phyloP scores from a whole-genome alignment of 495 filamentous ascomycete species.

The Tuber melanosporum region DNA sequence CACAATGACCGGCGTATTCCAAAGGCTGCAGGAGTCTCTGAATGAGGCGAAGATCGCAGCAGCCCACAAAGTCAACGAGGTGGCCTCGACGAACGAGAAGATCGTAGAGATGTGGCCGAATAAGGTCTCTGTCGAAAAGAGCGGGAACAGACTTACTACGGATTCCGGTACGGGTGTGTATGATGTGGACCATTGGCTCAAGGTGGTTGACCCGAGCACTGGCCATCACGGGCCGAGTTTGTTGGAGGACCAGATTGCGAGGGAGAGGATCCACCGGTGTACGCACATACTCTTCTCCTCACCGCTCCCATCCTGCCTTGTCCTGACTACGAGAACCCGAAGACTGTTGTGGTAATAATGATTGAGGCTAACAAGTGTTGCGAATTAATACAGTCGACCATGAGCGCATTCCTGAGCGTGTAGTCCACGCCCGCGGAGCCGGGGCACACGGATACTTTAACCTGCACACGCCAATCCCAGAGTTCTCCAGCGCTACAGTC shows the following conservation, averaged over 20 bases:
- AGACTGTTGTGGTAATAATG: not conserved
- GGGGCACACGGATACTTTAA: conserved; percentile 82
- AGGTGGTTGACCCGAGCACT: conserved; percentile 51
- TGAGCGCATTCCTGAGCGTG: conserved; percentile 80
- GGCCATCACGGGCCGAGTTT: conserved; percentile 59
- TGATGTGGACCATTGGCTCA: conserved; percentile 74
- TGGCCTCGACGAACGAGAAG: conserved; percentile 41
- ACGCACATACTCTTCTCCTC: conserved; percentile 15
- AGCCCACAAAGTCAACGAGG: conserved; percentile 33
- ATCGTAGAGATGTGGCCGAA: conserved; percentile 41
- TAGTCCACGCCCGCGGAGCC: conserved; percentile 78
- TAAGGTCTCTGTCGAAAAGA: conserved; percentile 20
- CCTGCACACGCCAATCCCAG: conserved; percentile 54
- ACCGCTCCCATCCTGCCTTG: not conserved
- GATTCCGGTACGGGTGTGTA: conserved; percentile 72
- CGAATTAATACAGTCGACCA: conserved; percentile 58
- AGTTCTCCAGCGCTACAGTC: conserved; percentile 64
- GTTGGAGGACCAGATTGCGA: conserved; percentile 73
- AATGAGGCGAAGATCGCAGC: conserved; percentile 31
- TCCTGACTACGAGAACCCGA: not conserved
- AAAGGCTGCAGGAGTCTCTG: conserved; percentile 37
- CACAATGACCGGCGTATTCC: conserved; percentile 32
- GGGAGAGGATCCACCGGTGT: conserved; percentile 60
- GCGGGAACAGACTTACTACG: conserved; percentile 53
- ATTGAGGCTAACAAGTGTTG: conserved; percentile 11